Percentiles rank a stretch among this genome's conserved stretches.
phyloP scores from a whole-genome alignment of 805 yeast species.

The Grigorovia humatica region DNA sequence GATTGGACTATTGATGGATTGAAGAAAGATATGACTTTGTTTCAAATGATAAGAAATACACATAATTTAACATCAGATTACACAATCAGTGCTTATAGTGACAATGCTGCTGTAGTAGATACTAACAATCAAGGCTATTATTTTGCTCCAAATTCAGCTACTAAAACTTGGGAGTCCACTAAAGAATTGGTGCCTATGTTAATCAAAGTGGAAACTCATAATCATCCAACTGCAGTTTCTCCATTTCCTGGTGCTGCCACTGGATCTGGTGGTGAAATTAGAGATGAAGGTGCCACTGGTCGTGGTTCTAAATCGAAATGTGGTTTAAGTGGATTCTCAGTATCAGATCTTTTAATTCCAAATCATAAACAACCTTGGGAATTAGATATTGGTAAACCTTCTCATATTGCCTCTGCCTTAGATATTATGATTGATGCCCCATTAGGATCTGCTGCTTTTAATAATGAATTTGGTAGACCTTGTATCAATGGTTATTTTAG shows the following conservation, averaged over 20 bases:
- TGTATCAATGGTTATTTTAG: conserved; percentile 94
- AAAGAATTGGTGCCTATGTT: conserved; percentile 79
- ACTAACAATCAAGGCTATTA: conserved; percentile 51
- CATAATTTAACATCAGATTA: conserved; percentile 68
- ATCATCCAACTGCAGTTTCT: conserved; percentile 98
- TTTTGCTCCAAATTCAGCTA: conserved; percentile 65
- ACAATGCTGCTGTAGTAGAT: conserved; percentile 87
- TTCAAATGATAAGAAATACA: conserved; percentile 93
- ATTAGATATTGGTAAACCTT: conserved; percentile 76
- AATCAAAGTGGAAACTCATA: conserved; percentile 96
- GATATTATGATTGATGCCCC: conserved; percentile 98
- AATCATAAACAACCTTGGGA: conserved; percentile 92
- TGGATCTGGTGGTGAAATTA: conserved; percentile 99
- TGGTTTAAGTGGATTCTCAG: conserved; percentile 88
- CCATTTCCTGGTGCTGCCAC: conserved; percentile 99
- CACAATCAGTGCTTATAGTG: conserved; percentile 91
- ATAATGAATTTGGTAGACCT: conserved; percentile 98
- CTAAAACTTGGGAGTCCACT: conserved; percentile 63
- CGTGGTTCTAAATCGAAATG: conserved; percentile 96
- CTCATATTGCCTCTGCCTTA: conserved; percentile 83
- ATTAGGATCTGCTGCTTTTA: conserved; percentile 94
- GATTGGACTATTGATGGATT: conserved; percentile 92
- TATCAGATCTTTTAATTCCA: conserved; percentile 84
- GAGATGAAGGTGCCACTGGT: conserved; percentile 99
- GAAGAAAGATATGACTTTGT: conserved; percentile 61